Evolutionary conservation across 495 filamentous ascomycete species (phyloP), one percentile per base, ranked within the genome.

Genomic region (Penicillium crystallinum): DNA sequence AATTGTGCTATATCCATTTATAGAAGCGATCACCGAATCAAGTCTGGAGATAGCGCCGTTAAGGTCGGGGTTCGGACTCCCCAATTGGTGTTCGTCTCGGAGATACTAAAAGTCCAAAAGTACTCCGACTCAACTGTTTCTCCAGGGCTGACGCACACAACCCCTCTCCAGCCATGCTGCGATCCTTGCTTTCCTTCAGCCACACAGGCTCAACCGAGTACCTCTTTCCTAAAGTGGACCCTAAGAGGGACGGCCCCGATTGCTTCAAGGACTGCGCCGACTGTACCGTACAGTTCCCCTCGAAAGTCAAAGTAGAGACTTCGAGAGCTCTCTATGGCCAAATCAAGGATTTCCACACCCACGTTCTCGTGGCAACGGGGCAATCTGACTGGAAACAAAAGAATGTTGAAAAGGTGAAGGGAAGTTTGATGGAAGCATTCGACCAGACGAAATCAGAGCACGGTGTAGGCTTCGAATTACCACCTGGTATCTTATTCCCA

Each of bases 351-450:
- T 96, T 90, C 78, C 81, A 81, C 54, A 87, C 87, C 8, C 93
- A 98, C 65, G 71, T 96, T 46, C 74, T 98, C 37, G 88, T 98
- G 5, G 93, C 91, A 9, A 97, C 93, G 6, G 90, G 90, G 25
- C 90, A 91, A 69, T 83, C 85, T 6, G 93, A 98, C 69, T 98
- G 93, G 50, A 71, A 86, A 41, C 84, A 91, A 3, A 40, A 40
- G 65, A 70, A 17, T 76, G 87, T 96, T 17, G 84, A 80, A 42
- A 81, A 95, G 48, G 93, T 97, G 68, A 84, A 81, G 63, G 93
- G 91, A 0, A 95, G 86, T 57, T 77, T 98, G 19, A 96, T 97
- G 91, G 82, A 93, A 72, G 93, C 91, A 2, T 81, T 97, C 49
- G 72, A n/a, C n/a, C n/a, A n/a, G n/a, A n/a, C n/a, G n/a, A 79